Conservation (phyloP, 805 yeast species). For the Saturnispora gosingensis region DNA sequence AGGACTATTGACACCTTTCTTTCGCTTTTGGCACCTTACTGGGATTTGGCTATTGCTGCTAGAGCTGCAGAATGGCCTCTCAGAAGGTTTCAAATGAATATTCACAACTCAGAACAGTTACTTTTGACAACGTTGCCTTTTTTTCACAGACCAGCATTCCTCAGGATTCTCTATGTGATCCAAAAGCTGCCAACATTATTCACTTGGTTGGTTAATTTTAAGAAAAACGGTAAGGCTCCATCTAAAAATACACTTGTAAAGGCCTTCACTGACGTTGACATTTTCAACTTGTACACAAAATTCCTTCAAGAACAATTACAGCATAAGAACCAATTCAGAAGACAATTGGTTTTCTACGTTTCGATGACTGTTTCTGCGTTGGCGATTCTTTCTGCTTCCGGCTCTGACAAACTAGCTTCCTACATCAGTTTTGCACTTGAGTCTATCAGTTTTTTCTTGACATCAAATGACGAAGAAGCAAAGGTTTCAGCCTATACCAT, state of each 20-base stretch:
- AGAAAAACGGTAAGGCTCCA: constrained; percentile 49
- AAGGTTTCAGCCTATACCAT: constrained; percentile 81
- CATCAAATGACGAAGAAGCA: constrained; percentile 43
- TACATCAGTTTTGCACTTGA: constrained; percentile 51
- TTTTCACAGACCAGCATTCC: constrained; percentile 63
- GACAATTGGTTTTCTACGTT: constrained; percentile 70
- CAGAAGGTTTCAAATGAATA: constrained; percentile 79
- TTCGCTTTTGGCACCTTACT: constrained; percentile 63
- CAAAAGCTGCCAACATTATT: constrained; percentile 69
- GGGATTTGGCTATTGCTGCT: constrained; percentile 65
- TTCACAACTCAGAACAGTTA: constrained; percentile 66
- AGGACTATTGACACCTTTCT: constrained; percentile 68
- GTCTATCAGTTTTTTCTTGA: constrained; percentile 45
- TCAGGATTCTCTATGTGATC: constrained; percentile 66
- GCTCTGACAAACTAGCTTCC: constrained; percentile 34
- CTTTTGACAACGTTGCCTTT: constrained; percentile 73
- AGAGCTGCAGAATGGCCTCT: constrained; percentile 92
- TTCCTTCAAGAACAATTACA: constrained; percentile 42
- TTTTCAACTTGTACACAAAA: constrained; percentile 57
- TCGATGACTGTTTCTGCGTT: constrained; percentile 60
- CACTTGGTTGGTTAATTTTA: constrained; percentile 59
- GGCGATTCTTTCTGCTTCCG: constrained; percentile 46
- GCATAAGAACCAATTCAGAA: constrained; percentile 51
- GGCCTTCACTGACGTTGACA: constrained; percentile 60
- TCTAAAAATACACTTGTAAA: constrained; percentile 62